Percentiles rank a stretch among this genome's conserved stretches.
Evolutionary conservation across 2,329 filamentous ascomycete species (phyloP).

Genomic region (Xylaria sp.): DNA sequence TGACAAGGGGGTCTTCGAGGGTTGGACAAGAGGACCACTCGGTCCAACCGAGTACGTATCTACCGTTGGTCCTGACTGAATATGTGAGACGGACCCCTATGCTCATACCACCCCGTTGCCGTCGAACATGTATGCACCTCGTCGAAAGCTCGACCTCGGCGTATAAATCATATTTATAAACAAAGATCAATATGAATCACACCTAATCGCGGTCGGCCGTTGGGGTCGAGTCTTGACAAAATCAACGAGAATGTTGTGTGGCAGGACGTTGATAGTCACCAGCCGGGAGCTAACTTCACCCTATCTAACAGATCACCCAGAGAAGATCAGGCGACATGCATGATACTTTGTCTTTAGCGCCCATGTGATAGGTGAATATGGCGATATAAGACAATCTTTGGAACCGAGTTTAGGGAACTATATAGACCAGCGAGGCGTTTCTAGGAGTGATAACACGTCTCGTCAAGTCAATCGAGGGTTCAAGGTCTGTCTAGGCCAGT

Average conservation of each 20-base stretch:
- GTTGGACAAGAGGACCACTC: background rate
- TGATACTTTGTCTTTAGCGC: background rate
- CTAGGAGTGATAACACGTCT: background rate
- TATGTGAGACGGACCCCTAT: background rate
- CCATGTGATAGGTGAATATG: background rate
- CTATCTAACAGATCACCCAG: background rate
- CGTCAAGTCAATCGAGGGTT: background rate
- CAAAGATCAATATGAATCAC: no score
- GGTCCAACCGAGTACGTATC: background rate
- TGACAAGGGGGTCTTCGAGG: conserved; percentile 1
- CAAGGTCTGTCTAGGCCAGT: background rate
- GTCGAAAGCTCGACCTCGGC: background rate
- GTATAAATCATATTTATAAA: no score
- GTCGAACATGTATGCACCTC: no score
- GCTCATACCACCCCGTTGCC: no score
- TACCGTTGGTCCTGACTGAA: background rate
- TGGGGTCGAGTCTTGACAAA: background rate
- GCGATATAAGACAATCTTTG: background rate
- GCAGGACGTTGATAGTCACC: background rate
- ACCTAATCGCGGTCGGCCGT: background rate
- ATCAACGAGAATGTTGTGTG: background rate
- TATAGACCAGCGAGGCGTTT: background rate
- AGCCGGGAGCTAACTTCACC: background rate
- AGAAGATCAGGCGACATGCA: background rate
- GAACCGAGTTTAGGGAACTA: no score